Base-by-base conservation (phyloP, 2,329 filamentous ascomycete genomes). In the Aspergillus tubingensis region DNA sequence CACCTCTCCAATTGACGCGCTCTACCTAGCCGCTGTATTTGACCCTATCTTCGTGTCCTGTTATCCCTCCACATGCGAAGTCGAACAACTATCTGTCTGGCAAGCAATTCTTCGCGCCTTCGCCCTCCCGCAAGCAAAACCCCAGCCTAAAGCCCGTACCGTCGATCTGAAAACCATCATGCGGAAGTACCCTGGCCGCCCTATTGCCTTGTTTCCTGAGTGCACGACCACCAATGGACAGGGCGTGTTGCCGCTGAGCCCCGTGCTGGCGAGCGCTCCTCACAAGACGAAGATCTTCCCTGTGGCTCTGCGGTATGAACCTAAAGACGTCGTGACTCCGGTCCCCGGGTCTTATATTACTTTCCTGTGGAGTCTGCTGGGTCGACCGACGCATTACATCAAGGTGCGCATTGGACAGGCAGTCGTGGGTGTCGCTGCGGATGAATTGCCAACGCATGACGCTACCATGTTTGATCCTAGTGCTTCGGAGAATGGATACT, bases 11-110 rank as follows among this genome's bases (percentile, higher is more conserved):
- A 86, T 99, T 74, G 95, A 99, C 75, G 89, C 92, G 15, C 81
- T 99, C 59, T 99, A 98, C 77, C 87, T 99, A 23, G 92, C 95
- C 61, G 93, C 92, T 64, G 92, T 98, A 71, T 99, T 98, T 81
- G 92, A 97, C 74, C 95, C 95, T 2, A 85, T 99, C 74, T 98
- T 99, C 79, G 96, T 92, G 10, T 82, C 91, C 49, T 91, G 90
- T 0, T 97, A 92, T 75, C 92, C 93, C 0, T 81, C 83, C 61
- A 89, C 87, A 3, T 85, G 86, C 50, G 85, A 88, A 61, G 90
- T 99, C 25, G 87, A 89, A 68, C 89, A 84, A 49, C 86, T 98
- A 50, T 89, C 90, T 3, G 86, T 98, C 5, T 81, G 92, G 47
- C 81, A 86, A 68, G 92, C 93, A 52, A 87, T 96, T 52, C 70